These are phyloP conservation scores for Magnolia changhungtana DNA, from an alignment of 164 flowering plant species.

Conservation along the genomic window DNA sequence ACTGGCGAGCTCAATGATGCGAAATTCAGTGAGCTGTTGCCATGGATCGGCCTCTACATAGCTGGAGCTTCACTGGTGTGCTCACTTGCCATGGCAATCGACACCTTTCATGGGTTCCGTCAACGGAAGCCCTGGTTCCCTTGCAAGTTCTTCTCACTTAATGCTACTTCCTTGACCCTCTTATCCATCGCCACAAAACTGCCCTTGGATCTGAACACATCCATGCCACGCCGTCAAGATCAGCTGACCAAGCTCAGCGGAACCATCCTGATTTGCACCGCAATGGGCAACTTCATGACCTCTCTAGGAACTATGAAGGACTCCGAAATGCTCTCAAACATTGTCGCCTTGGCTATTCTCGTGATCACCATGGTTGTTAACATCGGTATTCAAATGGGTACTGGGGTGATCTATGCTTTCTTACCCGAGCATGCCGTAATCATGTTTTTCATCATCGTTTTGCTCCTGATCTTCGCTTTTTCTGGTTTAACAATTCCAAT, in stretches of 20 bases:
- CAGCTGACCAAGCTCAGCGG: constrained; percentile 66
- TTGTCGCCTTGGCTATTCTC: constrained; percentile 53
- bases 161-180: constrained; percentile 55
- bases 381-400: constrained; percentile 49
- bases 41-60: constrained; percentile 37
- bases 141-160: constrained; percentile 45
- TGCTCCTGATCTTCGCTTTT: neutral
- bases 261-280: constrained; percentile 41
- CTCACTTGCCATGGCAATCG: constrained; percentile 42
- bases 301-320: constrained; percentile 51
- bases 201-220: constrained; percentile 59
- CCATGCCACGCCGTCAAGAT: constrained; percentile 52
- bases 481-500: constrained; percentile 14
- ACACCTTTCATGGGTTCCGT: constrained; percentile 32
- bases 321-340: constrained; percentile 36
- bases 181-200: constrained; percentile 47
- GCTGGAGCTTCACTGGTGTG: constrained; percentile 50
- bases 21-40: neutral
- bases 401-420: constrained; percentile 49
- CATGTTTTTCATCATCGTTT: constrained; percentile 37
- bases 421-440: constrained; percentile 39
- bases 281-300: constrained; percentile 59
- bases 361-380: constrained; percentile 51
- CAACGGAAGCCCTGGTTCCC: constrained; percentile 51
- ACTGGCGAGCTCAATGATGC: neutral